Evolutionary conservation across 495 filamentous ascomycete genomes (phyloP).

Genomic region (Trichocladium uniseriatum): DNA sequence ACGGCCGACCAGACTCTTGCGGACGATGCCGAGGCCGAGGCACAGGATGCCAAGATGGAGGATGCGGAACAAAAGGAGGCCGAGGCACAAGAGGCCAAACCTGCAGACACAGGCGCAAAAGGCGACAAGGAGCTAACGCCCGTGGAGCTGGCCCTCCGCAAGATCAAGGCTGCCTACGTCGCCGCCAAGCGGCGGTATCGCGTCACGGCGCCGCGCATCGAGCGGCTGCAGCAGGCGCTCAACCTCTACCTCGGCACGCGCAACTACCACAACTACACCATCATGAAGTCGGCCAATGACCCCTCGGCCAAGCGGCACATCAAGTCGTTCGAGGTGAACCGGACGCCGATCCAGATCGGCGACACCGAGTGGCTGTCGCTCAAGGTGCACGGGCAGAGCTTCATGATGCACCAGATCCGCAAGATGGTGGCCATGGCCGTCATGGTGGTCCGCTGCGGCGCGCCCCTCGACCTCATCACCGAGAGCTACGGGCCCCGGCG

Average conservation of each 20-base stretch:
- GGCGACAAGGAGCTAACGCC: slow-evolving; percentile 28
- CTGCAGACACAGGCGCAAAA: slow-evolving; percentile 5
- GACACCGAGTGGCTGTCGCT: slow-evolving; percentile 91
- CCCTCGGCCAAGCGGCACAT: slow-evolving; percentile 79
- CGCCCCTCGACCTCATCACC: slow-evolving; percentile 51
- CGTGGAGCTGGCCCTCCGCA: slow-evolving; percentile 56
- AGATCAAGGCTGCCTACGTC: slow-evolving; percentile 68
- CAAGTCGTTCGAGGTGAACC: slow-evolving; percentile 70
- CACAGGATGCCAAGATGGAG: slow-evolving; percentile 9
- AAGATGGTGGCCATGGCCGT: slow-evolving; percentile 96
- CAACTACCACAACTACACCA: slow-evolving; percentile 94
- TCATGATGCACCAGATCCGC: slow-evolving; percentile 99
- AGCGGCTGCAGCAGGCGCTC: slow-evolving; percentile 62
- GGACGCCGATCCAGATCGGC: slow-evolving; percentile 68
- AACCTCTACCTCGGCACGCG: slow-evolving; percentile 65
- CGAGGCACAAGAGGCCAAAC: not conserved
- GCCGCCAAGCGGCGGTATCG: slow-evolving; percentile 73
- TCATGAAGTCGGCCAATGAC: slow-evolving; percentile 71
- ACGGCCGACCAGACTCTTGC: slow-evolving; percentile 24
- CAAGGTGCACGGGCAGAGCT: slow-evolving; percentile 93
- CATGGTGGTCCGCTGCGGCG: slow-evolving; percentile 72
- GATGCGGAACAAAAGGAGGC: slow-evolving; percentile 3
- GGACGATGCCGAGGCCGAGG: slow-evolving; percentile 13
- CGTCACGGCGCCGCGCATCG: slow-evolving; percentile 58
- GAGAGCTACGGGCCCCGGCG: slow-evolving; percentile 57